Percentiles rank a stretch among this genome's conserved stretches.
Evolutionary conservation across 176 grass and related monocot genomes (phyloP).

Genomic region (Zea mays): Zm-B73-REFERENCE-NAM-5.0 NC_050100.1:53182001-53182500

Average conservation of each 20-base stretch:
- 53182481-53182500: neutral
- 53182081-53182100: neutral
- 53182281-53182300: no score
- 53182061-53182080: neutral
- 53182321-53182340: no score
- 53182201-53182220: no score
- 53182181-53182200: no score
- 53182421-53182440: neutral
- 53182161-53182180: neutral
- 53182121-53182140: neutral
- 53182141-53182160: neutral
- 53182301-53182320: no score
- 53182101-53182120: neutral
- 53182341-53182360: no score
- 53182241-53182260: no score
- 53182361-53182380: neutral
- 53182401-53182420: neutral
- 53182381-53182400: constrained; percentile 4
- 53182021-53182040: neutral
- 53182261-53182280: no score
- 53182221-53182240: no score
- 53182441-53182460: neutral
- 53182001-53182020: neutral
- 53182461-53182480: neutral
- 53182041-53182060: neutral